Base-by-base conservation (phyloP, 345 rosid species). In the Raphanus sativus region DNA sequence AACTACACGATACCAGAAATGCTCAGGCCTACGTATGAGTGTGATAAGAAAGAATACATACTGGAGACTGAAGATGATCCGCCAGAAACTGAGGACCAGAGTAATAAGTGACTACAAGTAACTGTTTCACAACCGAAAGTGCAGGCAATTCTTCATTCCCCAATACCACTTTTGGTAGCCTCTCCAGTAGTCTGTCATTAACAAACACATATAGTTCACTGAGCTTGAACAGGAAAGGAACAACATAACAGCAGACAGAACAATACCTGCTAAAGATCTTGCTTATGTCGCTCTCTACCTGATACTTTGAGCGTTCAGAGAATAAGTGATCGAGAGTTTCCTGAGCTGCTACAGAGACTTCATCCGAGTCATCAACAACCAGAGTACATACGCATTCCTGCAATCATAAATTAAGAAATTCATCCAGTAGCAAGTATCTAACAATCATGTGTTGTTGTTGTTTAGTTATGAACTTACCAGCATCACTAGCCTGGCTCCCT, bases 331-430 rank as follows among this genome's bases (percentile, higher is more conserved):
- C 88, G 50, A 92, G 86, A 68, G 86, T 82, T 48, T 83, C 87
- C 81, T 86, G 92, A 38, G 99, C 91, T 80, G 85, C 83, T 50
- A 81, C 67, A 58, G 92, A 87, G 60, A 95, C 86, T 69, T 87
- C 94, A 78, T 86, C 85, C 32, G 82, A 86, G 45, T 88, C 96
- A 87, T 92, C 99, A 76, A 89, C 87, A 78, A 85, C 88, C 86
- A 92, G 80, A 77, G 86, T 87, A 70, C 86, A 92, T 26, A 88
- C 75, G 76, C 99, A 90, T 81, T 95, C 99, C 98, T 94, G 87
- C 87, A 88, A 88, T 62, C 55, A 80, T 62, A 71, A 62, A 50
- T 10, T 67, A 65, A 69, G 33, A 56, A 56, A 69, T 8, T 15
- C 16, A 56, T 80, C 61, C 54, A 17, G 30, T 16, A 9, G 71